Evolutionary conservation across 2,329 filamentous ascomycete species (phyloP).

Genomic region (Achaetomium macrosporum): DNA sequence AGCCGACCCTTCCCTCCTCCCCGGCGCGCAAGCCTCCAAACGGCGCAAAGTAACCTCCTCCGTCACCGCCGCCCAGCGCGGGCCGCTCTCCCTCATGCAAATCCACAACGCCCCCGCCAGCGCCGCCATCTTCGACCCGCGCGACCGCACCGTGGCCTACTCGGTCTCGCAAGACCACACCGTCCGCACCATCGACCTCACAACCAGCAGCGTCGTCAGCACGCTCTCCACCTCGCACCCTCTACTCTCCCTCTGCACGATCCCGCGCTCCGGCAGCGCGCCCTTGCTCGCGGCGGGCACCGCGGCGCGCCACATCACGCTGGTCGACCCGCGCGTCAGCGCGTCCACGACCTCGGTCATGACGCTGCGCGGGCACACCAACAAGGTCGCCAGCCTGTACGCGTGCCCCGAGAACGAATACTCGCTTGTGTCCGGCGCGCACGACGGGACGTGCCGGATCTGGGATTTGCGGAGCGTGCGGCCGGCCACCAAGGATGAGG

Average conservation of each 20-base stretch:
- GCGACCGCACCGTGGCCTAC: conserved; percentile 84
- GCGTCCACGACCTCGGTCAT: conserved; percentile 73
- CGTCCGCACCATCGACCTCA: conserved; percentile 83
- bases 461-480: conserved; percentile 82
- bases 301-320: conserved; percentile 76
- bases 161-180: conserved; percentile 88
- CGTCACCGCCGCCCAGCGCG: conserved; percentile 59
- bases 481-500: conserved; percentile 52
- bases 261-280: conserved; percentile 58
- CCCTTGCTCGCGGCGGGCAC: conserved; percentile 66
- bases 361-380: conserved; percentile 86
- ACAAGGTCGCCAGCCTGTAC: conserved; percentile 54
- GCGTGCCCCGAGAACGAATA: conserved; percentile 62
- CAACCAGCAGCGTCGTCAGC: conserved; percentile 71
- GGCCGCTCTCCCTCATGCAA: conserved; percentile 67
- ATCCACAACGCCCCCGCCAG: conserved; percentile 71
- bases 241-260: conserved; percentile 69
- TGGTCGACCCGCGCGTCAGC: conserved; percentile 83
- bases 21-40: conserved; percentile 64
- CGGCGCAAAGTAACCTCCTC: conserved; percentile 60
- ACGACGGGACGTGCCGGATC: conserved; percentile 86
- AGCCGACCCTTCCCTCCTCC: conserved; percentile 63
- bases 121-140: conserved; percentile 75
- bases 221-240: conserved; percentile 79
- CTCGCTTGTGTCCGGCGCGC: conserved; percentile 80